Conservation (phyloP, 2,329 filamentous ascomycete species). For the Malbranchea zuffiana region DNA sequence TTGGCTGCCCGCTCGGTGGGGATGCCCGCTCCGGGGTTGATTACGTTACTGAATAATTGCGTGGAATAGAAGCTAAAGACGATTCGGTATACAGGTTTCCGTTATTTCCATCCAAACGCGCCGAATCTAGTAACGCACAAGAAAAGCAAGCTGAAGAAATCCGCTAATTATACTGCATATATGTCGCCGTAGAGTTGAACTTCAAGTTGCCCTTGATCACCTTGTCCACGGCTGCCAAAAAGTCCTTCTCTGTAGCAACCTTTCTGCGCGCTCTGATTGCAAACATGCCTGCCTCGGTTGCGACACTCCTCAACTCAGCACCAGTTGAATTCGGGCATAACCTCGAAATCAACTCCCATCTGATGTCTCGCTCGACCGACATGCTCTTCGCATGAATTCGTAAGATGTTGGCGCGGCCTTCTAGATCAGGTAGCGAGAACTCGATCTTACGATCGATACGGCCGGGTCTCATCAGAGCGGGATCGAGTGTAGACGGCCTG, state of each 20-base stretch:
- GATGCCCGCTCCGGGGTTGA: too few species aligned
- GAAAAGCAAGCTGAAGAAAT: conserved; percentile 17
- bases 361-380: conserved; percentile 96
- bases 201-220: conserved; percentile 98
- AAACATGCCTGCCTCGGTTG: conserved; percentile 97
- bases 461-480: conserved; percentile 91
- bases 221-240: conserved; percentile 95
- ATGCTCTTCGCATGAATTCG: conserved; percentile 99
- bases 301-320: conserved; percentile 90
- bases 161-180: conserved; percentile 95
- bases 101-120: conserved; percentile 5
- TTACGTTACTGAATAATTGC: too few species aligned
- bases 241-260: conserved; percentile 98
- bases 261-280: conserved; percentile 89
- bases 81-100: too few species aligned
- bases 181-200: conserved; percentile 97
- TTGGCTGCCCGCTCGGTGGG: too few species aligned
- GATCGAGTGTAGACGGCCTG: conserved; percentile 86
- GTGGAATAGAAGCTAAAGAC: too few species aligned
- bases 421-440: conserved; percentile 92
- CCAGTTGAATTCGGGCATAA: conserved; percentile 95
- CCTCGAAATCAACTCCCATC: conserved; percentile 96
- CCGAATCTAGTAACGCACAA: conserved; percentile 9
- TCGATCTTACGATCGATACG: conserved; percentile 99
- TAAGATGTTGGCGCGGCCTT: conserved; percentile 93